These are phyloP conservation scores for Arabidopsis thaliana DNA, from an alignment of 345 rosid species.

Conservation along the genomic window TAIR10.1 NC_003071.7:17017001-17017500, in stretches of 20 bases:
- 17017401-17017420: conserved; percentile 43
- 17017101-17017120: conserved; percentile 15
- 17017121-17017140: not conserved
- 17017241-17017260: conserved; percentile 75
- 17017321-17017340: conserved; percentile 45
- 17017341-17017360: conserved; percentile 46
- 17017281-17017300: conserved; percentile 74
- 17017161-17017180: not conserved
- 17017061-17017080: conserved; percentile 13
- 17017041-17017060: conserved; percentile 26
- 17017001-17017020: conserved; percentile 50
- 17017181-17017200: not conserved
- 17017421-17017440: conserved; percentile 43
- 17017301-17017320: conserved; percentile 61
- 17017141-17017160: not conserved
- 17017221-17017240: conserved; percentile 71
- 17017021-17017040: conserved; percentile 65
- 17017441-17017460: conserved; percentile 56
- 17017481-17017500: conserved; percentile 48
- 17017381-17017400: conserved; percentile 31
- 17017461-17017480: conserved; percentile 45
- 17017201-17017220: conserved; percentile 36
- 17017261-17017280: conserved; percentile 69
- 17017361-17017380: conserved; percentile 39
- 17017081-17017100: conserved; percentile 1